These are phyloP conservation scores for Eutrema yunnanense DNA, from an alignment of 345 rosid genomes.

Conservation along the genomic window DNA sequence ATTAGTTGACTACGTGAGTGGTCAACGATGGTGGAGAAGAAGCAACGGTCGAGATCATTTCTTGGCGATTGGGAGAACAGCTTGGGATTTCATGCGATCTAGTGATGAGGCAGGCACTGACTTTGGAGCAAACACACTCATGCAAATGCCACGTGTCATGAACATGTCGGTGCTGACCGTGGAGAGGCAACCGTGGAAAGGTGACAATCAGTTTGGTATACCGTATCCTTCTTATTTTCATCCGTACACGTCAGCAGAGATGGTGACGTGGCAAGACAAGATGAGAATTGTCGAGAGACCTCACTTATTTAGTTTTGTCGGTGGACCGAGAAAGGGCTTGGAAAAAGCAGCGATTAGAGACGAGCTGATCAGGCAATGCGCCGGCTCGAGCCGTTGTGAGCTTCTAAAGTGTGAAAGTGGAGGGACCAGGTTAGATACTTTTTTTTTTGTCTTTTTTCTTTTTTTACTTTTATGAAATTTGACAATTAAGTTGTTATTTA, in stretches of 20 bases:
- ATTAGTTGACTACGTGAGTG: slow-evolving; percentile 21
- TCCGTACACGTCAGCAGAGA: slow-evolving; percentile 34
- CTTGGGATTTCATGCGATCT: slow-evolving; percentile 48
- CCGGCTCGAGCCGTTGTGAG: slow-evolving; percentile 30
- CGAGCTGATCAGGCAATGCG: slow-evolving; percentile 43
- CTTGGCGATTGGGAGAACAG: slow-evolving; percentile 43
- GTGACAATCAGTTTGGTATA: slow-evolving; percentile 41
- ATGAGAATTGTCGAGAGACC: slow-evolving; percentile 25
- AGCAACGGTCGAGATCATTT: slow-evolving; percentile 59
- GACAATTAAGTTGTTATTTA: background rate
- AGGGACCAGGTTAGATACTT: slow-evolving; percentile 25
- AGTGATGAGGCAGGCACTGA: slow-evolving; percentile 16
- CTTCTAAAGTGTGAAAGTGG: slow-evolving; percentile 38
- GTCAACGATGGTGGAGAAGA: slow-evolving; percentile 40
- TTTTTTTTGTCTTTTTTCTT: background rate
- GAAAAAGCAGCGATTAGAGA: slow-evolving; percentile 38
- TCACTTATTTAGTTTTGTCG: slow-evolving; percentile 46
- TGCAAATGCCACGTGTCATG: slow-evolving; percentile 43
- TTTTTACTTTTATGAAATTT: background rate
- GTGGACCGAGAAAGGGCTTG: slow-evolving; percentile 39
- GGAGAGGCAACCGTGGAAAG: slow-evolving; percentile 40
- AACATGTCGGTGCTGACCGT: slow-evolving; percentile 52
- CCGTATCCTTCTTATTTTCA: slow-evolving; percentile 76
- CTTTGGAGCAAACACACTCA: slow-evolving; percentile 47
- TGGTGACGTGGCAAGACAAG: slow-evolving; percentile 43